Evolutionary conservation across 306 rosid species (phyloP).

Genomic region (Casuarina equisetifolia): DNA sequence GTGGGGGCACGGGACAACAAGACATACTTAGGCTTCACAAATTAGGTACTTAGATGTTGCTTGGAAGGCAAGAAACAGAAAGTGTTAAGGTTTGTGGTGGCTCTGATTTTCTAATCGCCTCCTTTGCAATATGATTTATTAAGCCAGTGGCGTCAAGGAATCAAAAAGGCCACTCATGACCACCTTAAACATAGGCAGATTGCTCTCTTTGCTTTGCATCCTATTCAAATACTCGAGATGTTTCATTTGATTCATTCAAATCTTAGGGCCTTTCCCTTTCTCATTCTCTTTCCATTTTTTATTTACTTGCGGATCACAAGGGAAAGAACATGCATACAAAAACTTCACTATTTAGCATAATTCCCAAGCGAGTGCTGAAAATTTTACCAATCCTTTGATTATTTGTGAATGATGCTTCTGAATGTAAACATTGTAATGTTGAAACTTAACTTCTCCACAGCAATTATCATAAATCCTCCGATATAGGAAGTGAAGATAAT

Average conservation of each 20-base stretch:
- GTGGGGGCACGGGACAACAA: neutral
- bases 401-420: neutral
- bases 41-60: neutral
- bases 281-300: neutral
- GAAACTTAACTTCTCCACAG: neutral
- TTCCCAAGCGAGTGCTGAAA: no score
- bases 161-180: slow-evolving; percentile 3
- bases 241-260: neutral
- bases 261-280: neutral
- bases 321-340: neutral
- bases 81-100: neutral
- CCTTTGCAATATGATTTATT: neutral
- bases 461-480: neutral
- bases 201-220: neutral
- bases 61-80: neutral
- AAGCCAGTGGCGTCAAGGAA: neutral
- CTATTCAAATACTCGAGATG: neutral
- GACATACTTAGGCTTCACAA: neutral
- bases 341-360: neutral
- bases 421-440: no score
- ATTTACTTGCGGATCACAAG: neutral
- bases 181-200: neutral
- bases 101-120: neutral
- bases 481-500: neutral
- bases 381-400: no score